Conservation (phyloP, 2,329 filamentous ascomycete species). For the Macrophomina tecta region DNA sequence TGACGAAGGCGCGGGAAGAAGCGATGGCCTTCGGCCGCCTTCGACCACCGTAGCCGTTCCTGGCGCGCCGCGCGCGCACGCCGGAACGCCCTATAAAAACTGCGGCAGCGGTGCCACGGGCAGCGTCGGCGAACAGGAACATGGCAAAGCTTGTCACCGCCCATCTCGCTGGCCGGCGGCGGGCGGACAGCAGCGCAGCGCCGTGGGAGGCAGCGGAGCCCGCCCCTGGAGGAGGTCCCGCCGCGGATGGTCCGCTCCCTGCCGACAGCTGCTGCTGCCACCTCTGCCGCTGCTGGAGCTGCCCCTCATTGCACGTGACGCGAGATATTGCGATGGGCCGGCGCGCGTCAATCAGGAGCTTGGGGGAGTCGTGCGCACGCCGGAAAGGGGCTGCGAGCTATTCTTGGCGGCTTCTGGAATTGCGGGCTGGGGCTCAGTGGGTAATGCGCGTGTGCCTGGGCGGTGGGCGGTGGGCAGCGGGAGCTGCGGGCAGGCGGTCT, state of each 20-base stretch:
- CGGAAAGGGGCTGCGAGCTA: conserved; percentile 24
- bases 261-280: conserved; percentile 19
- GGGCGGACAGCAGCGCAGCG: conserved; percentile 16
- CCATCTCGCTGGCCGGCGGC: conserved; percentile 8
- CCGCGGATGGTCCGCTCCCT: conserved; percentile 22
- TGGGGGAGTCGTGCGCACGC: not conserved
- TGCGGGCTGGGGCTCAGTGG: conserved; percentile 22
- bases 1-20: conserved; percentile 29
- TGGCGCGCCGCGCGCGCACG: conserved; percentile 6
- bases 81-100: not conserved
- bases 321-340: conserved; percentile 26
- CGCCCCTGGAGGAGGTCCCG: conserved; percentile 24
- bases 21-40: conserved; percentile 31
- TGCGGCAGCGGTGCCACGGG: not conserved
- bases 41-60: conserved; percentile 28
- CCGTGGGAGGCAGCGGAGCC: conserved; percentile 16
- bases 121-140: conserved; percentile 1
- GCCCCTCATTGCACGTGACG: conserved; percentile 45
- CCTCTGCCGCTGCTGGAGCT: conserved; percentile 28
- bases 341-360: conserved; percentile 27
- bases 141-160: conserved; percentile 13
- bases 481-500: conserved; percentile 20
- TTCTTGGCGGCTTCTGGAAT: conserved; percentile 25
- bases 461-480: conserved; percentile 16
- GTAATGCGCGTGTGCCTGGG: conserved; percentile 12